A percentile compares a stretch with the other conserved stretches of the same genome.
phyloP scores from a whole-genome alignment of 805 yeast genomes.

The Cephaloascus fragrans region DNA sequence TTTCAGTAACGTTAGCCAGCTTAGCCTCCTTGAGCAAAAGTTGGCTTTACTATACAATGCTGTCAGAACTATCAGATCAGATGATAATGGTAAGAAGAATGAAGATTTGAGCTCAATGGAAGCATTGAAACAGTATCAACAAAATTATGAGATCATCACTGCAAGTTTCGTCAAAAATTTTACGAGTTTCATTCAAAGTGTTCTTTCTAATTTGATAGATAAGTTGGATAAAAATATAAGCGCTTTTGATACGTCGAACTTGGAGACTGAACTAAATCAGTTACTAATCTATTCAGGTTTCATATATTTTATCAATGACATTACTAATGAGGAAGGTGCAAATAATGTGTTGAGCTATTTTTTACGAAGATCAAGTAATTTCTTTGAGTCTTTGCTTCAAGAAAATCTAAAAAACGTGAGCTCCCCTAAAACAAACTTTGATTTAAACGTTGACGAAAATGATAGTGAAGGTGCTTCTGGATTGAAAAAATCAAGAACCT shows the following conservation, averaged over 20 bases:
- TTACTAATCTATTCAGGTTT: conserved; percentile 21
- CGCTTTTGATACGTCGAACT: conserved; percentile 11
- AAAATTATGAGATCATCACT: conserved; percentile 48
- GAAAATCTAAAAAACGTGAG: conserved; percentile 11
- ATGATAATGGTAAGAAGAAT: conserved; percentile 22
- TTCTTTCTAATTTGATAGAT: conserved; percentile 31
- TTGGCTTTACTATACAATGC: conserved; percentile 54
- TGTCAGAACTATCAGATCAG: conserved; percentile 46
- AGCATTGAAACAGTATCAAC: conserved; percentile 60
- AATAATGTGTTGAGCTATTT: too few relatives aligned
- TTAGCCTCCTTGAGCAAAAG: conserved; percentile 41
- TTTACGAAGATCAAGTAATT: conserved; percentile 9
- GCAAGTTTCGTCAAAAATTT: conserved; percentile 38
- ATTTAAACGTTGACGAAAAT: not conserved
- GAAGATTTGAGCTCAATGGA: conserved; percentile 52
- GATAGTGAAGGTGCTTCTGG: not conserved
- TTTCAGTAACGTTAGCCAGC: conserved; percentile 32
- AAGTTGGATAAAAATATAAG: conserved; percentile 19
- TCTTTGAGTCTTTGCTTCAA: conserved; percentile 16
- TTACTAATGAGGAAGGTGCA: conserved; percentile 5
- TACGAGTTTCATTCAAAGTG: conserved; percentile 19
- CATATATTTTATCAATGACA: conserved; percentile 13
- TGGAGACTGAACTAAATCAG: conserved; percentile 17
- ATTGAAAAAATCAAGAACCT: conserved; percentile 18
- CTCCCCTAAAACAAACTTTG: not conserved